These are phyloP conservation scores for Spatholobus suberectus DNA, from an alignment of 306 rosid genomes.

Conservation along the genomic window DNA sequence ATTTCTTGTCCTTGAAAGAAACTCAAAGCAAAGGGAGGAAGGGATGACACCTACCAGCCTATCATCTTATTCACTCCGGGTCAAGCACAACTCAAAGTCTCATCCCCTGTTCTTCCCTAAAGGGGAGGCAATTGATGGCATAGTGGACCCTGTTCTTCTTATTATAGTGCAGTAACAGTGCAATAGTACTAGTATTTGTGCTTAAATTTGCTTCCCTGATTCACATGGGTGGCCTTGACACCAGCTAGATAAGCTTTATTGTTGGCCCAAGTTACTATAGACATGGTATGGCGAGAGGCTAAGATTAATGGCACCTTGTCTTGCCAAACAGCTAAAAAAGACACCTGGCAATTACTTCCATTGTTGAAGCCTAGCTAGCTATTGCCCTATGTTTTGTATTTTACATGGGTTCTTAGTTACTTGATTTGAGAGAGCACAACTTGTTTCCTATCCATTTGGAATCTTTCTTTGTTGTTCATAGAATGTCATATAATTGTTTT, in stretches of 20 bases:
- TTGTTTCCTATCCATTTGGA: neutral
- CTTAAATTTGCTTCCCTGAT: neutral
- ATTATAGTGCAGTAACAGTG: neutral
- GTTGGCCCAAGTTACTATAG: neutral
- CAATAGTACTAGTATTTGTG: neutral
- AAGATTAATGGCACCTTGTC: conserved; percentile 24
- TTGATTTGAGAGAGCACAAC: neutral
- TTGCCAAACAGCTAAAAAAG: conserved; percentile 39
- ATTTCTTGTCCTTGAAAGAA: neutral
- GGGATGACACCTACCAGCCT: conserved; percentile 11
- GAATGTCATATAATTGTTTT: neutral
- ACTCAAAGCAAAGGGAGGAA: neutral
- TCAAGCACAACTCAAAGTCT: conserved; percentile 4
- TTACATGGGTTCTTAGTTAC: conserved; percentile 2
- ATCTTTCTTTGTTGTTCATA: conserved; percentile 16
- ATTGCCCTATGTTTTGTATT: conserved; percentile 33
- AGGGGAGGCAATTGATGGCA: conserved; percentile 21
- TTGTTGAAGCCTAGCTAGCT: conserved; percentile 28
- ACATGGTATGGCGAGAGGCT: neutral
- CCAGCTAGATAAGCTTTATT: conserved; percentile 8
- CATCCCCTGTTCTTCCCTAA: conserved; percentile 2
- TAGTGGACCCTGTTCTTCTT: conserved; percentile 38
- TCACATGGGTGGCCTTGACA: conserved; percentile 16
- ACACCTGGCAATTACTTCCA: conserved; percentile 29
- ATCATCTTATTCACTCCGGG: neutral